Conservation (phyloP, 345 rosid genomes). For the Lumnitzera littorea region DNA sequence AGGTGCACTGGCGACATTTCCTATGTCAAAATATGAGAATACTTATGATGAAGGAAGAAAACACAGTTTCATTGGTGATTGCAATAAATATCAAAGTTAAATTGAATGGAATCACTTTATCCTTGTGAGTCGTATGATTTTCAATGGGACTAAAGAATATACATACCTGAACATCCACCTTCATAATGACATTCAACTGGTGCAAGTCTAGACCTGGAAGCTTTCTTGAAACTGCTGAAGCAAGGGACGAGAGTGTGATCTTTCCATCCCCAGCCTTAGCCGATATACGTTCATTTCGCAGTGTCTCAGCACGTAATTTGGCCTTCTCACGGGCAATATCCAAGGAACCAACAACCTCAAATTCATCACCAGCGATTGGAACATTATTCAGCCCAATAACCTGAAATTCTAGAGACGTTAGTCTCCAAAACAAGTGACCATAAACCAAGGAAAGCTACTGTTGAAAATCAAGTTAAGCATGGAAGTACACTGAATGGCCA, state of each 20-base stretch:
- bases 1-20: too few relatives aligned
- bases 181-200: conserved; percentile 82
- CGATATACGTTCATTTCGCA: conserved; percentile 74
- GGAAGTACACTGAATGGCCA: too few relatives aligned
- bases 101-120: not conserved
- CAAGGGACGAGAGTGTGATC: conserved; percentile 91
- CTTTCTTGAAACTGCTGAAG: conserved; percentile 84
- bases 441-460: too few relatives aligned
- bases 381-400: conserved; percentile 85
- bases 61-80: too few relatives aligned
- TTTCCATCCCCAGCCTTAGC: conserved; percentile 96
- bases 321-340: conserved; percentile 90
- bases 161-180: conserved; percentile 93
- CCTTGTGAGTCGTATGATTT: conserved; percentile 3
- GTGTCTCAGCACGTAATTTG: conserved; percentile 54
- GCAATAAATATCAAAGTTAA: too few relatives aligned
- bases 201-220: conserved; percentile 90
- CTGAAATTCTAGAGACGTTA: conserved; percentile 24
- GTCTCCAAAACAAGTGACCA: too few relatives aligned
- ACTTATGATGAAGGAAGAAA: too few relatives aligned
- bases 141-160: not conserved
- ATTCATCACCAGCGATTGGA: conserved; percentile 88
- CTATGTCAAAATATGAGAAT: too few relatives aligned
- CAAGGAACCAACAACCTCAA: conserved; percentile 75
- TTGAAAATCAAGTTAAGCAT: too few relatives aligned